Evolutionary conservation across 2,329 filamentous ascomycete genomes (phyloP).

Genomic region (Pseudocercospora cruenta): DNA sequence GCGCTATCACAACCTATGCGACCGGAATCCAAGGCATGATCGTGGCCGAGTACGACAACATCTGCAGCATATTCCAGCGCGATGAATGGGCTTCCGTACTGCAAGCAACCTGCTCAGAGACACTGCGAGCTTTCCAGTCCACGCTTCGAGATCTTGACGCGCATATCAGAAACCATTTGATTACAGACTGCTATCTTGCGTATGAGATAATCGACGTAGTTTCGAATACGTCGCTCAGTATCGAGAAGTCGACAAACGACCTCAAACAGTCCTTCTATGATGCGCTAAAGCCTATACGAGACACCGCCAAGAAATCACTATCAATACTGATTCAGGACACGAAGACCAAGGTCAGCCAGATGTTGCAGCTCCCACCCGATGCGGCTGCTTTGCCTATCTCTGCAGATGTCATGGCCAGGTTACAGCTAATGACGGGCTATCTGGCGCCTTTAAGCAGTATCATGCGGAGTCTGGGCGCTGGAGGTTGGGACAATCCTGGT

Average conservation of each 20-base stretch:
- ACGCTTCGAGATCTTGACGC: slow-evolving; percentile 87
- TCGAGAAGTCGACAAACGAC: slow-evolving; percentile 83
- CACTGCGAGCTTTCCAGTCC: slow-evolving; percentile 79
- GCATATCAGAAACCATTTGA: slow-evolving; percentile 83
- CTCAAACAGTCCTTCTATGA: slow-evolving; percentile 82
- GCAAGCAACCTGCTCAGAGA: slow-evolving; percentile 74
- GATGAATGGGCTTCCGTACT: slow-evolving; percentile 84
- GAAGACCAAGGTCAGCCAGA: slow-evolving; percentile 66
- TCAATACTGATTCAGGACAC: slow-evolving; percentile 83
- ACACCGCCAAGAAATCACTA: slow-evolving; percentile 87
- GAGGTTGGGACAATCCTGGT: slow-evolving; percentile 72
- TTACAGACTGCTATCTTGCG: slow-evolving; percentile 90
- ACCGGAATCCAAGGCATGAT: slow-evolving; percentile 86
- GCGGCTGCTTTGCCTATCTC: slow-evolving; percentile 78
- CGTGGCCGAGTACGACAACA: slow-evolving; percentile 85
- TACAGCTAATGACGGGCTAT: slow-evolving; percentile 87
- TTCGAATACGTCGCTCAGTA: slow-evolving; percentile 73
- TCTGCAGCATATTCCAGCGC: slow-evolving; percentile 80
- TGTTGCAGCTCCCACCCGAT: slow-evolving; percentile 74
- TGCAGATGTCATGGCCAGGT: slow-evolving; percentile 79
- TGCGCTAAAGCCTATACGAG: slow-evolving; percentile 83
- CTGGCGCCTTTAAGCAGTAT: slow-evolving; percentile 84
- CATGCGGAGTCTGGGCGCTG: slow-evolving; percentile 88
- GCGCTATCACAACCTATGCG: slow-evolving; percentile 88
- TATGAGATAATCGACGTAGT: slow-evolving; percentile 95